A percentile compares a stretch with the other conserved stretches of the same genome.
phyloP scores from a whole-genome alignment of 352 stramenopile genomes.

The Pythium sp. region DNA sequence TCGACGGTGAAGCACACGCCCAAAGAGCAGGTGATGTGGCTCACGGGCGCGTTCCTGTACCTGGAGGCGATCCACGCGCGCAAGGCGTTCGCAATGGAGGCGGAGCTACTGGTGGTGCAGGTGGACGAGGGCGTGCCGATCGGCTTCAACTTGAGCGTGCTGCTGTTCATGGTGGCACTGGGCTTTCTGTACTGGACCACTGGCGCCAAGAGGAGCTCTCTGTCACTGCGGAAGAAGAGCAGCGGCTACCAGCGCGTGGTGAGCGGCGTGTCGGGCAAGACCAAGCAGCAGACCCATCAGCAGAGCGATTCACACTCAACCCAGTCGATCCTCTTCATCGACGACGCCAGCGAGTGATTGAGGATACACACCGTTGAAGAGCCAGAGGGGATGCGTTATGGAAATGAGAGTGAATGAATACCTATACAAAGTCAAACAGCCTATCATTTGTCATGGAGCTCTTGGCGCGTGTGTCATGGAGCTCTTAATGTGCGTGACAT shows the following conservation, averaged over 20 bases:
- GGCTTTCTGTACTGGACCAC: slow-evolving; percentile 56
- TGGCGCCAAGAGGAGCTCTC: neutral
- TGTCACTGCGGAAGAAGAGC: slow-evolving; percentile 6
- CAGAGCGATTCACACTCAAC: slow-evolving; percentile 30
- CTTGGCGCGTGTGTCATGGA: neutral
- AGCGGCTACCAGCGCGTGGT: slow-evolving; percentile 37
- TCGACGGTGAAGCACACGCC: slow-evolving; percentile 10
- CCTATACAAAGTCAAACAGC: neutral
- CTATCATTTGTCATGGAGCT: neutral
- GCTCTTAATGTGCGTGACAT: neutral
- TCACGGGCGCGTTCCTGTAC: slow-evolving; percentile 68
- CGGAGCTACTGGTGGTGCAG: slow-evolving; percentile 57
- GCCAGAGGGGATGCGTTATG: neutral
- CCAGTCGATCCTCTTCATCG: slow-evolving; percentile 63
- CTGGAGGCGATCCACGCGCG: slow-evolving; percentile 59
- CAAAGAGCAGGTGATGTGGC: slow-evolving; percentile 47
- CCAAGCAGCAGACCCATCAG: slow-evolving; percentile 22
- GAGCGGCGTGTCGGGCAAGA: slow-evolving; percentile 28
- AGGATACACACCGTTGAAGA: neutral
- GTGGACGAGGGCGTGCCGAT: slow-evolving; percentile 67
- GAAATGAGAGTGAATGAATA: neutral
- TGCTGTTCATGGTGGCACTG: slow-evolving; percentile 48
- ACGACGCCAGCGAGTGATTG: slow-evolving; percentile 64
- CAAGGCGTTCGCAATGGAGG: slow-evolving; percentile 19
- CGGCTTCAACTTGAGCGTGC: slow-evolving; percentile 61